A percentile compares a stretch with the other conserved stretches of the same genome.
Evolutionary conservation across 2,329 filamentous ascomycete genomes (phyloP).

Genomic region (Fusarium sp.): DNA sequence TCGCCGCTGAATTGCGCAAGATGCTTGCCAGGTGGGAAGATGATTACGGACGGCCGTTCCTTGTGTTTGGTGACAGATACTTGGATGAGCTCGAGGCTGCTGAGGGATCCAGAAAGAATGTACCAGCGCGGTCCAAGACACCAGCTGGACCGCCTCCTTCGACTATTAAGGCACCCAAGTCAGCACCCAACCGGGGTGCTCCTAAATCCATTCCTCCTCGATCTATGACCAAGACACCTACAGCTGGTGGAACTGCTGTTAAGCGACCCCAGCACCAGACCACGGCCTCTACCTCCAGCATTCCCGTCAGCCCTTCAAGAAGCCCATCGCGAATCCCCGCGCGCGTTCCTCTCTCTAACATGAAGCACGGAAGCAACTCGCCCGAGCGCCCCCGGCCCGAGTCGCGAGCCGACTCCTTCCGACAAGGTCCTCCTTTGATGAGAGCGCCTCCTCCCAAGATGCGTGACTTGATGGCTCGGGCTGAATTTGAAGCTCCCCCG

Average conservation of each 20-base stretch:
- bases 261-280: conserved; percentile 50
- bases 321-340: conserved; percentile 73
- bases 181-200: conserved; percentile 48
- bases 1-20: conserved; percentile 86
- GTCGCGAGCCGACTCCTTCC: conserved; percentile 62
- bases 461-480: conserved; percentile 77
- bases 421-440: conserved; percentile 67
- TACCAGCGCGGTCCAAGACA: conserved; percentile 77
- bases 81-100: conserved; percentile 84
- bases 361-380: conserved; percentile 83
- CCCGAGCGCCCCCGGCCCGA: conserved; percentile 76
- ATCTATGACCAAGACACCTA: conserved; percentile 69
- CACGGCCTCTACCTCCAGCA: conserved; percentile 42
- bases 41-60: conserved; percentile 92
- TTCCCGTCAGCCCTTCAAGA: conserved; percentile 52
- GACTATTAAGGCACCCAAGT: conserved; percentile 56
- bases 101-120: conserved; percentile 67
- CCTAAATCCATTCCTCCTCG: conserved; percentile 56
- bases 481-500: conserved; percentile 65
- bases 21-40: conserved; percentile 91
- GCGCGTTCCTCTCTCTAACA: conserved; percentile 77
- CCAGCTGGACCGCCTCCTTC: conserved; percentile 73
- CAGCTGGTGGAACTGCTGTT: conserved; percentile 54
- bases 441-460: conserved; percentile 90
- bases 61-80: conserved; percentile 93